Evolutionary conservation across 1,139 yeast species (phyloP).

Genomic region (Blastobotrys serpentis): DNA sequence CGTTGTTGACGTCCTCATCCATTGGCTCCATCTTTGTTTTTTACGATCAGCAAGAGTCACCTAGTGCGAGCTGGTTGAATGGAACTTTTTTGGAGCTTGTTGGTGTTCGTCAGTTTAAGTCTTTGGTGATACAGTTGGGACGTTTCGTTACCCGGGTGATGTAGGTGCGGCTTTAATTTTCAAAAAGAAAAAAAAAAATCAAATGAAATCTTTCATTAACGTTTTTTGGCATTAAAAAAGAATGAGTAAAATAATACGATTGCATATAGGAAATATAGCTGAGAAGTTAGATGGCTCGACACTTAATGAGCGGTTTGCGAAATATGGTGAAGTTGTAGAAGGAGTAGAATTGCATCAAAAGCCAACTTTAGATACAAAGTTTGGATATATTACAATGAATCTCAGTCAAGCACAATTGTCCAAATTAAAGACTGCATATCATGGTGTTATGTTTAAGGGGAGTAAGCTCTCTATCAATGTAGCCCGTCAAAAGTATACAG

Average conservation of each 20-base stretch:
- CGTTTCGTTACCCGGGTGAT: slow-evolving; percentile 4
- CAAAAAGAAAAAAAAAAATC: background rate
- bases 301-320: slow-evolving; percentile 48
- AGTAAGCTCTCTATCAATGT: slow-evolving; percentile 54
- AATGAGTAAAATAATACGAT: slow-evolving; percentile 33
- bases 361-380: slow-evolving; percentile 50
- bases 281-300: slow-evolving; percentile 48
- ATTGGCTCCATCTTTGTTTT: slow-evolving; percentile 5
- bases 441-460: slow-evolving; percentile 77
- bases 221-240: too few species aligned
- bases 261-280: slow-evolving; percentile 73
- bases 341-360: slow-evolving; percentile 53
- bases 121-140: background rate
- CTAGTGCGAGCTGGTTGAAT: too few species aligned
- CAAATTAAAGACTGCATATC: slow-evolving; percentile 54
- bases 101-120: background rate
- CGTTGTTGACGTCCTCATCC: slow-evolving; percentile 4
- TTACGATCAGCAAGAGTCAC: too few species aligned
- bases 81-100: background rate
- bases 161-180: background rate
- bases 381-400: slow-evolving; percentile 65
- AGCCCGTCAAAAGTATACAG: slow-evolving; percentile 48
- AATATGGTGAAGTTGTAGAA: slow-evolving; percentile 48
- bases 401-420: slow-evolving; percentile 47
- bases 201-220: background rate